Base-by-base conservation (phyloP, 805 yeast genomes). In the Wickerhamiella domercqiae region DNA sequence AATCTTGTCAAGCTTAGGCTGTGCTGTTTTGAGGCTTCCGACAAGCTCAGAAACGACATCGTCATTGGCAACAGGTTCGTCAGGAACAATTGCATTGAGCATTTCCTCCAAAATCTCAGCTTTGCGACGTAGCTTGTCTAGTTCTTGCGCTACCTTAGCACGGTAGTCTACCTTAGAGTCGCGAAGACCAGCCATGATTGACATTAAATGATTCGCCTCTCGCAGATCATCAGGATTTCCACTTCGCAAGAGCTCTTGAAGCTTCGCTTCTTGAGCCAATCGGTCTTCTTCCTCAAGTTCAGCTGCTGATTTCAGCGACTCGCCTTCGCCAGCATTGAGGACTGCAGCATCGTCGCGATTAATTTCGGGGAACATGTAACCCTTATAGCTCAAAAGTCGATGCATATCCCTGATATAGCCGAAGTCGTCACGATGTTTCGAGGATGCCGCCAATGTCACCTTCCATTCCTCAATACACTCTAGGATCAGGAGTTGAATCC, bases 391-490 rank as follows among this genome's bases (percentile, higher is more conserved):
- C 49, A 90, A 68, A 38, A 90, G 66, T 39, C 96, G 69, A 63
- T 86, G 94, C 98, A 90, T 90, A 54, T 90, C 98, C 47, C 90
- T 73, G 47, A 90, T 80, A 56, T 78, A 82, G 2, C 86, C 90
- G 50, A 90, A 65, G 56, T 90, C 99, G 32, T 84, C 93, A 55
- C 81, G 82, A 59, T 90, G 81, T 52, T 82, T 70, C 20, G 94
- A 75, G 37, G 90, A 83, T 51, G 76, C 75, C 59, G 96, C 87
- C 39, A 90, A 74, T 1, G 97, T 87, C 56, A 82, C 93, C 55
- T 81, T 75, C 99, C 99, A 90, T 58, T 90, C 97, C 59, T 87
- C 94, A 51, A 90, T 78, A 39, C 86, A 82, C 41, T 90, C 86
- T 52, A 90, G 66, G 45, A 87, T 74, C 49, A 84, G 66, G 54